Percentiles rank a stretch among this genome's conserved stretches.
Conservation (phyloP, 2,329 filamentous ascomycete species). For the Catunica adiposa region DNA sequence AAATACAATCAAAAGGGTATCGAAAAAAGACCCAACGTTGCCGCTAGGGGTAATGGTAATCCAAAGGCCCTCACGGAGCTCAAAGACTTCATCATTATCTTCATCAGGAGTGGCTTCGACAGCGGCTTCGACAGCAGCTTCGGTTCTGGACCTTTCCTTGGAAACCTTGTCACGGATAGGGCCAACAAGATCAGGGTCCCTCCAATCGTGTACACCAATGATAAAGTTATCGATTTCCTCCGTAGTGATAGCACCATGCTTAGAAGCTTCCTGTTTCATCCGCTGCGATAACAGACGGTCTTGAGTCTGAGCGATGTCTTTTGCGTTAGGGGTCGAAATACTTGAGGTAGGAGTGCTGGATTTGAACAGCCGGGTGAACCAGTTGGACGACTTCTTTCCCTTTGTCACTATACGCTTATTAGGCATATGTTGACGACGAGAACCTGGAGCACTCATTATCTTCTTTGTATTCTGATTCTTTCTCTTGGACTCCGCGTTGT, state of each 20-base stretch:
- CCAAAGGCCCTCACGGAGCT: constrained; percentile 62
- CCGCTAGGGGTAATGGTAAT: constrained; percentile 88
- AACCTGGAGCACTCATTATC: too few relatives aligned
- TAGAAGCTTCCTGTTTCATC: constrained; percentile 21
- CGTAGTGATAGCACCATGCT: constrained; percentile 18
- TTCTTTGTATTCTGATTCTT: background rate
- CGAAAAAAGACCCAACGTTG: constrained; percentile 75
- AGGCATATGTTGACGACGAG: background rate
- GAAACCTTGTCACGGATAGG: constrained; percentile 18
- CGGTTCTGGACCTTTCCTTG: background rate
- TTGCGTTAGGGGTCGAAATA: background rate
- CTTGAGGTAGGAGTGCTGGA: background rate
- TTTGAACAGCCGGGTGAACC: background rate
- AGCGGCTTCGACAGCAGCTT: background rate
- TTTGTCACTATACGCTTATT: background rate
- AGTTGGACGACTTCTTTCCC: background rate
- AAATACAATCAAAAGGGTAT: constrained; percentile 90
- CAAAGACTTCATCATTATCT: constrained; percentile 22
- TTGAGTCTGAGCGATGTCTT: background rate
- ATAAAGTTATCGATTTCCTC: constrained; percentile 45
- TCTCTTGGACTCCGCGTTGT: constrained; percentile 16
- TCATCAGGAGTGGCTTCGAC: too few relatives aligned
- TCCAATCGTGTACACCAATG: constrained; percentile 74
- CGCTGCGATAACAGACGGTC: constrained; percentile 17
- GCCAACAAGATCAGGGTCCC: constrained; percentile 46